Base-by-base conservation (phyloP, 2,329 filamentous ascomycete species). In the Penicillium janthinellum region DNA sequence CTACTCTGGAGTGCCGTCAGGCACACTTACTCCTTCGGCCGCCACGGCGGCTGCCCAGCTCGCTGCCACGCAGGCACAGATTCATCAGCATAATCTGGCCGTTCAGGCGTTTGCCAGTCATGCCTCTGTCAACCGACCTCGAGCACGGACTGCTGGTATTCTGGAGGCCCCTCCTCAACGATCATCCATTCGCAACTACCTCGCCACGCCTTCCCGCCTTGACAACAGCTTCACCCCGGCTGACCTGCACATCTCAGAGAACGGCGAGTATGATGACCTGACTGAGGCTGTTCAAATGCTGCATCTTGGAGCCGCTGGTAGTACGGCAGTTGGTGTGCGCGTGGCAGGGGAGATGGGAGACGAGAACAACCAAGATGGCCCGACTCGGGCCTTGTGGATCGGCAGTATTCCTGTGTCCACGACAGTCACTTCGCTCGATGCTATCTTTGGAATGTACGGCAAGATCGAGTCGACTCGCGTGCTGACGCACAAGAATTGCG, bases 331-430 rank as follows among this genome's bases (percentile, higher is more conserved):
- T 71, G 83, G 85, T 73, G 85, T 88, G 75, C 83, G 90, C 73
- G 82, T 86, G 61, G 49, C 77, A 15, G 82, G 89, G 38, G 85
- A 96, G 62, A 84, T 86, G 49, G 84, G 85, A 10, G 91, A 96
- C 60, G 92, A 96, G 64, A 86, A 87, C 64, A 90, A 87, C 39
- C 83, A 96, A 42, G 93, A 97, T 73, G 91, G 91, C 0, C 94
- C 94, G 20, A 98, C 95, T 12, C 90, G 93, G 70, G 93, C 95
- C 37, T 81, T 99, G 57, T 99, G 95, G 95, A 90, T 99, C 53
- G 95, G 95, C 57, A 97, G 94, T 76, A 97, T 99, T 60, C 95
- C 95, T 12, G 93, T 94, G 4, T 98, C 95, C 2, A 99, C 95
- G 2, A 99, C 95, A 0, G 93, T 95, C 11, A 96, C 94, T 1